Evolutionary conservation across 108 stramenopile species (phyloP), one percentile per base, ranked within the genome.

Genomic region (Fragilaria radians): DNA sequence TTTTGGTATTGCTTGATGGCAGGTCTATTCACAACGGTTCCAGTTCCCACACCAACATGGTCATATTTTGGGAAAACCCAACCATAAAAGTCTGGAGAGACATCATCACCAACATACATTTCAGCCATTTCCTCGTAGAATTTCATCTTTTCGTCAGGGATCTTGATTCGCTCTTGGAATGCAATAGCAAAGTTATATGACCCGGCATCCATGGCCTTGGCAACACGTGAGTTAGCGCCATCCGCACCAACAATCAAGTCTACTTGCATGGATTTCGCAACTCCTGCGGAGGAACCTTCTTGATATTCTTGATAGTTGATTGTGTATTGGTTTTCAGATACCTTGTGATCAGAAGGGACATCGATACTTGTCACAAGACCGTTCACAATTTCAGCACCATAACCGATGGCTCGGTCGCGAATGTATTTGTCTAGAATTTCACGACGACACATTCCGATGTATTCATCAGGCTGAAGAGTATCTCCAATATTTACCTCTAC

Each of bases 51-150:
- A 59, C 95, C 96, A 36, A 97, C 96, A 78, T 97, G 96, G 80
- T 97, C 96, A 72, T 97, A 96, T 78, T 97, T 97, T 74, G 96
- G 96, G 86, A 97, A 97, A 52, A 97, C 96, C 96, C 96, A 97
- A 57, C 95, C 96, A 74, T 97, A 97, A 68, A 97, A 97, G 71
- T 97, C 96, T 29, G 96, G 96, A 33, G 91, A 93, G 51, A 97
- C 96, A 75, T 97, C 96, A 59, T 97, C 96, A 28, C 96, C 96
- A n/a, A 97, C 96, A 61, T 97, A 97, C 93, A 96, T 96, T 75
- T 96, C 93, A 11, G 95, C 92, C 84, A 96, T 90, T 75, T 96
- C 96, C 71, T 97, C 95, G 83, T 97, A 97, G 67, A 97, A 97
- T 4, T 64, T 68, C 96, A 97, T 97, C 85, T 97, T 83, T 26